Conservation (phyloP, 805 yeast species). For the Kuraishia floccosa region DNA sequence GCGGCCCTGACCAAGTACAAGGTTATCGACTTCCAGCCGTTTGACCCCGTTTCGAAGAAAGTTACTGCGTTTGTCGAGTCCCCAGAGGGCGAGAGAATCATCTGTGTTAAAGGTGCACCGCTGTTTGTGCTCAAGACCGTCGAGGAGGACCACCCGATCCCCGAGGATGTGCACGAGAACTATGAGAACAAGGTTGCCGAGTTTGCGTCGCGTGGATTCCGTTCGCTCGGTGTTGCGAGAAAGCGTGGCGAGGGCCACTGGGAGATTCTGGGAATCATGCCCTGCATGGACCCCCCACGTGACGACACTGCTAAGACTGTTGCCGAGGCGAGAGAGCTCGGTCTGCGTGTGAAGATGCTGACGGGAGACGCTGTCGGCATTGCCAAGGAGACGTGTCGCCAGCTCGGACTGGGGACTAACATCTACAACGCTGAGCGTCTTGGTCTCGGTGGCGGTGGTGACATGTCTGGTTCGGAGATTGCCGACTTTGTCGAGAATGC, state of each 20-base stretch:
- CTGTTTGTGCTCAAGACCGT: conserved; percentile 93
- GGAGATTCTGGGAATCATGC: conserved; percentile 97
- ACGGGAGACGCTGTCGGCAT: conserved; percentile 99
- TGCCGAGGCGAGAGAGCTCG: conserved; percentile 80
- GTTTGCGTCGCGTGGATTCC: conserved; percentile 96
- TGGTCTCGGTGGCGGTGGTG: conserved; percentile 89
- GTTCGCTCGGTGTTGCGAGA: conserved; percentile 98
- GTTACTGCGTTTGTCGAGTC: conserved; percentile 93
- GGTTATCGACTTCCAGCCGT: conserved; percentile 92
- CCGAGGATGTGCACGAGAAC: conserved; percentile 88
- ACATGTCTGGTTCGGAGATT: conserved; percentile 95
- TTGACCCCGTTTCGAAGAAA: conserved; percentile 96
- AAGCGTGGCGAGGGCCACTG: conserved; percentile 98
- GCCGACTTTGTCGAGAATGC: conserved; percentile 97
- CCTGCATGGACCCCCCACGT: conserved; percentile 98
- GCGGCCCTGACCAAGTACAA: conserved; percentile 87
- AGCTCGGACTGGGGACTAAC: conserved; percentile 93
- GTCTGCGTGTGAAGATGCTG: conserved; percentile 94
- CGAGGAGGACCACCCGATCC: conserved; percentile 93
- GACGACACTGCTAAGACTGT: conserved; percentile 95
- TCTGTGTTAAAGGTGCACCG: conserved; percentile 98
- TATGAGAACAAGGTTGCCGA: conserved; percentile 96
- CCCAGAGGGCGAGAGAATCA: conserved; percentile 89
- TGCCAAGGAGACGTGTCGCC: conserved; percentile 97
- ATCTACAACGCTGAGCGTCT: conserved; percentile 94